These are phyloP conservation scores for Uncinocarpus reesii DNA, from an alignment of 2,329 filamentous ascomycete species.

Conservation along the genomic window DNA sequence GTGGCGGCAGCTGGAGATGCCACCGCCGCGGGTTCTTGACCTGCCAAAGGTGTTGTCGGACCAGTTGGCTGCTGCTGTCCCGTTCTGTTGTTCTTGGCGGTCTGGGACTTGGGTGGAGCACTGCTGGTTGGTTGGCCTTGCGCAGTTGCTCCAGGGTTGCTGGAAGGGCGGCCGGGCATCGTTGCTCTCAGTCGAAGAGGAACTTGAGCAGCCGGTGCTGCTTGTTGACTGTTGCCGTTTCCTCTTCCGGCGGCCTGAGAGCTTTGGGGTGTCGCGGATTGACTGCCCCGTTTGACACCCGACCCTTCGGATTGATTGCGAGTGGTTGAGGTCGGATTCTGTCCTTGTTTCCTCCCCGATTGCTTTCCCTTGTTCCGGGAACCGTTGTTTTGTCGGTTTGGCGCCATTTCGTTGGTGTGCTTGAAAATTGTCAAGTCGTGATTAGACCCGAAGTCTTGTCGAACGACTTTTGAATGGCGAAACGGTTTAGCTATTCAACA, in stretches of 20 bases:
- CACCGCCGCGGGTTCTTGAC: not conserved
- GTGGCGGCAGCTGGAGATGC: not conserved
- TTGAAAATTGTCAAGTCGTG: not conserved
- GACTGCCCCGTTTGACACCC: not conserved
- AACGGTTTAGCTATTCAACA: not conserved
- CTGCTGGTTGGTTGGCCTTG: conserved; percentile 1
- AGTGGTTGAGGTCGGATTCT: conserved; percentile 7
- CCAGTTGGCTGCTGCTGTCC: conserved; percentile 4
- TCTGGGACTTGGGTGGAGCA: not conserved
- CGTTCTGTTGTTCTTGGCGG: not conserved
- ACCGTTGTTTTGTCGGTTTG: not conserved
- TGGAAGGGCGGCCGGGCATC: conserved; percentile 1
- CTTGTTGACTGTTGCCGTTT: not conserved
- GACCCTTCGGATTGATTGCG: conserved; percentile 4
- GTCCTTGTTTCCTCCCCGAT: conserved; percentile 5
- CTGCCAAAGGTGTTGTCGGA: not conserved
- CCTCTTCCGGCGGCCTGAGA: conserved; percentile 1
- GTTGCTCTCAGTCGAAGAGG: conserved; percentile 5
- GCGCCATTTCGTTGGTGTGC: not conserved
- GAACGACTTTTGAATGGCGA: conserved; percentile 1
- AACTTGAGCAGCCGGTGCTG: conserved; percentile 1
- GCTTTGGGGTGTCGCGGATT: not conserved
- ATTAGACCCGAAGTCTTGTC: conserved; percentile 1
- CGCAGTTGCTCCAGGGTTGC: conserved; percentile 1
- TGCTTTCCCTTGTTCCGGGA: conserved; percentile 3